Evolutionary conservation across 1,284 basidiomycete species (phyloP).

Genomic region (Apiotrichum sp.): DNA sequence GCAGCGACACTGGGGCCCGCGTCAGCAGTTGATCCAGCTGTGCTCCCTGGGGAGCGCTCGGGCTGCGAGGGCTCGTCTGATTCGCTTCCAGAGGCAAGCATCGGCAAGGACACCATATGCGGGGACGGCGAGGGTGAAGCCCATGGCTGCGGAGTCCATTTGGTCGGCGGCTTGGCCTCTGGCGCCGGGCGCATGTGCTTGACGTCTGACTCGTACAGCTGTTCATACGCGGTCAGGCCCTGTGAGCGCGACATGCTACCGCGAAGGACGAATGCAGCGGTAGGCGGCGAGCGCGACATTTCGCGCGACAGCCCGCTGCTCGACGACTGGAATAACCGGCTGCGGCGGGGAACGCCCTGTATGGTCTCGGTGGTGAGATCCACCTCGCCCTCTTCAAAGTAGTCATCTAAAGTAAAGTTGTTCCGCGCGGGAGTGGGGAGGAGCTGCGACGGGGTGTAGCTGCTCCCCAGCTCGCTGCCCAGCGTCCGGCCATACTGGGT

Average conservation of each 20-base stretch:
- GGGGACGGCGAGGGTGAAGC: slow-evolving; percentile 8
- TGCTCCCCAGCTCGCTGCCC: slow-evolving; percentile 25
- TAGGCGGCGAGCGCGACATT: background rate
- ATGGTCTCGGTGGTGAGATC: too few species aligned
- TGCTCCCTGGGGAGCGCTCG: too few species aligned
- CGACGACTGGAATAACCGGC: too few species aligned
- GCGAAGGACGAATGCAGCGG: slow-evolving; percentile 5
- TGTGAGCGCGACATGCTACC: background rate
- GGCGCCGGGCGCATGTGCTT: slow-evolving; percentile 1
- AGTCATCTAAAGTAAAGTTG: background rate
- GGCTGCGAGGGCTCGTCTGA: background rate
- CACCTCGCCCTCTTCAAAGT: background rate
- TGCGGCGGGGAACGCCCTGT: background rate
- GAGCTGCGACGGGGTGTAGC: slow-evolving; percentile 3
- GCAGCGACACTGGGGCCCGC: background rate
- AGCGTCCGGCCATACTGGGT: slow-evolving; percentile 23
- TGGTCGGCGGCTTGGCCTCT: background rate
- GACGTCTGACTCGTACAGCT: background rate
- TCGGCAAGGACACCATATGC: background rate
- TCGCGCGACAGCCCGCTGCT: too few species aligned
- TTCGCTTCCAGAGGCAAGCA: background rate
- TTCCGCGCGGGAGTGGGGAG: background rate
- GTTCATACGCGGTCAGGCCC: slow-evolving; percentile 4
- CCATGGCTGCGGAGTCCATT: slow-evolving; percentile 8
- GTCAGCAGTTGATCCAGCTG: too few species aligned